Percentiles rank a stretch among this genome's conserved stretches.
Evolutionary conservation across 2,329 filamentous ascomycete genomes (phyloP).

Genomic region (Monilinia polystroma): DNA sequence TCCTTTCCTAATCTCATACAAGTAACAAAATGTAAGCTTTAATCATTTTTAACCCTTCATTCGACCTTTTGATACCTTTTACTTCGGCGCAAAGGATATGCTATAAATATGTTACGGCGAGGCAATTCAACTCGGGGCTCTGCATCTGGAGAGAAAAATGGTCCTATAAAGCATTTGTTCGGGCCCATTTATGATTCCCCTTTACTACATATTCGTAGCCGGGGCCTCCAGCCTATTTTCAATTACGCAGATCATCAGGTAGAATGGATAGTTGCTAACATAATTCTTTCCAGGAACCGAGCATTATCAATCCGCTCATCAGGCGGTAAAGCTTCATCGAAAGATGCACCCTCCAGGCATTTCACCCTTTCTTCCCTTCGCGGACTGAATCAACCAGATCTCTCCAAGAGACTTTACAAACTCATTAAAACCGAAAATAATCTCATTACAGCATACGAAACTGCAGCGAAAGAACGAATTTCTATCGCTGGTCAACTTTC

Average conservation of each 20-base stretch:
- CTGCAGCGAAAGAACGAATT: conserved; percentile 78
- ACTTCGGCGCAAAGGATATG: not conserved
- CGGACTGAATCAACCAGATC: conserved; percentile 79
- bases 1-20: not conserved
- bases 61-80: not conserved
- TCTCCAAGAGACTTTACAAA: conserved; percentile 83
- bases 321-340: conserved; percentile 41
- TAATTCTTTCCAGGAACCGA: conserved; percentile 58
- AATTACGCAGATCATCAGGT: conserved; percentile 4
- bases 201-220: not conserved
- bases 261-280: conserved; percentile 10
- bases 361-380: conserved; percentile 88
- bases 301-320: conserved; percentile 68
- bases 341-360: conserved; percentile 49
- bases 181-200: not conserved
- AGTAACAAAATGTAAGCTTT: conserved; percentile 19
- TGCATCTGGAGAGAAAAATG: conserved; percentile 16
- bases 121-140: conserved; percentile 14
- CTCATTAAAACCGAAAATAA: conserved; percentile 95
- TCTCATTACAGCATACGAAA: conserved; percentile 79
- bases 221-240: conserved; percentile 1
- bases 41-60: not conserved
- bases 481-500: conserved; percentile 87
- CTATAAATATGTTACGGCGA: conserved; percentile 10
- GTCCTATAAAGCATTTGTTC: conserved; percentile 21